Base-by-base conservation (phyloP, 805 yeast genomes). In the Suhomyces emberorum region DNA sequence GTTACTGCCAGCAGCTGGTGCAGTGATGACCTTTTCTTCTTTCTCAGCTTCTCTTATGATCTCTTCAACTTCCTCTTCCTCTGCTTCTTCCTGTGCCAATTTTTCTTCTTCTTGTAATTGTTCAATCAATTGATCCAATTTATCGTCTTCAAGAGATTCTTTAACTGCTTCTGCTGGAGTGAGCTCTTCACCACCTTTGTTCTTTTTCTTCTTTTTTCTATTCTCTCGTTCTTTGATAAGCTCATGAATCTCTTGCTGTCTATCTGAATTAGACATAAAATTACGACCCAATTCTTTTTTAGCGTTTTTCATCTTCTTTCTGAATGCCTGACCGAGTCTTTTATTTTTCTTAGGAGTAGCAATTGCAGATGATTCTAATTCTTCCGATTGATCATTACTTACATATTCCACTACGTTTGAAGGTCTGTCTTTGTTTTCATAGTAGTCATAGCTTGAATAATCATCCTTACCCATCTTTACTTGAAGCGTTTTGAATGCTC, bases 401-500 rank as follows among this genome's bases (percentile, higher is more conserved):
- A 45, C 34, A 9, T 46, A 59, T 5, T 39, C 43, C 8, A 39
- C 48, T 28, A 42, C 38, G 16, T 37, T 35, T 23, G 43, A 44
- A 5, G 44, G 50, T 18, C 38, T 41, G 33, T 51, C 42, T 10
- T 43, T 36, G 23, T 44, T 43, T 22, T 40, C 52, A 39, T 57
- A 63, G 42, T 67, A 68, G 45, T 66, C 70, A 39, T 61, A 66
- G 18, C 55, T 49, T 11, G 51, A 46, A 41, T 61, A 59, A 31
- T 63, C 59, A 28, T 58, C 58, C 37, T 52, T 55, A 3, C 59
- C 61, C 21, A 63, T 41, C 34, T 52, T 57, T 4, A 47, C 51
- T 32, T 56, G 60, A 15, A 65, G 39, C 25, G 43, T 51, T 39
- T 54, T 57, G 25, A 63, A 48, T 2, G 62, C 63, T 15, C 48